Evolutionary conservation across 2,329 filamentous ascomycete species (phyloP).

Genomic region (Botrytis elliptica): DNA sequence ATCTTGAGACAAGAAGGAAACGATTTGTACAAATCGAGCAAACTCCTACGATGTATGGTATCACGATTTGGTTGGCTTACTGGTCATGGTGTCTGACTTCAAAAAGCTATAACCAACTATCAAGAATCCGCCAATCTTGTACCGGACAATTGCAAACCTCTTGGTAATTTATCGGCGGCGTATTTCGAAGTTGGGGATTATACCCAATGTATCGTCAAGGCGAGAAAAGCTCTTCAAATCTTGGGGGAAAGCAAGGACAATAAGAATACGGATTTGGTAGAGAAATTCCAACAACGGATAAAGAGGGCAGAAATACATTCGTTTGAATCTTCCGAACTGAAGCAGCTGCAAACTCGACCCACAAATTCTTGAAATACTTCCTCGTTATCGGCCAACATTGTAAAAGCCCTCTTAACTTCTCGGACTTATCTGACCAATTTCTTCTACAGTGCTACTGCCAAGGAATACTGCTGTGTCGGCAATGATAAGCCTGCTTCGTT

Average conservation of each 20-base stretch:
- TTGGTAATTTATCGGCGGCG: slow-evolving; percentile 23
- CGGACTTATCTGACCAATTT: neutral
- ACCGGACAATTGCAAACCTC: slow-evolving; percentile 37
- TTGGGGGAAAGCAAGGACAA: neutral
- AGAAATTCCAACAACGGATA: slow-evolving; percentile 17
- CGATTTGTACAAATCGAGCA: neutral
- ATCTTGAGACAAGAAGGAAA: neutral
- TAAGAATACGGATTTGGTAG: neutral
- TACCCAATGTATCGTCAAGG: slow-evolving; percentile 7
- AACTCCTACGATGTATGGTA: neutral
- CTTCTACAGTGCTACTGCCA: neutral
- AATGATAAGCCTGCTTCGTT: slow-evolving; percentile 14
- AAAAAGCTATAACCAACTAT: neutral
- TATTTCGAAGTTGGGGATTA: slow-evolving; percentile 21
- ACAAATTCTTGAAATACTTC: neutral
- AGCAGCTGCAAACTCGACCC: neutral
- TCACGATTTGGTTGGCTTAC: neutral
- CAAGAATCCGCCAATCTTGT: neutral
- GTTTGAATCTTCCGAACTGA: neutral
- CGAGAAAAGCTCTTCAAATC: slow-evolving; percentile 14
- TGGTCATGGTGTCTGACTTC: neutral
- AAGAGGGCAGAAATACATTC: slow-evolving; percentile 6
- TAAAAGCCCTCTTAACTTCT: neutral
- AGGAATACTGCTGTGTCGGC: slow-evolving; percentile 12
- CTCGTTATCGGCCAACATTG: neutral